Evolutionary conservation across 2,329 filamentous ascomycete genomes (phyloP).

Genomic region (Gaeumannomyces tritici): DNA sequence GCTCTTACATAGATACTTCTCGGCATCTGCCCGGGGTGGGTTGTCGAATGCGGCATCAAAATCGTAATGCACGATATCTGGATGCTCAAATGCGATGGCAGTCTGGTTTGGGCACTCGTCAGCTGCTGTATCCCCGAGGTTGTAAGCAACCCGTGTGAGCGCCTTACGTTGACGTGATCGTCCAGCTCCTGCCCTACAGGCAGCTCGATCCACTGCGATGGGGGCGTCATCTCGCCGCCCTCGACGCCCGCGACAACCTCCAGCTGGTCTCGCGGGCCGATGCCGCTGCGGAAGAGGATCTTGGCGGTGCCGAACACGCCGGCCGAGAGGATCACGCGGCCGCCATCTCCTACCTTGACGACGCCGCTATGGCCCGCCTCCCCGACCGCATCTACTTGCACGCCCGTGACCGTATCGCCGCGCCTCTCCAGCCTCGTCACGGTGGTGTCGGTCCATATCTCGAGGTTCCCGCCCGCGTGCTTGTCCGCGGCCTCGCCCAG

Average conservation of each 20-base stretch:
- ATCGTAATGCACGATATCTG: slow-evolving; percentile 48
- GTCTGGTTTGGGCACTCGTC: slow-evolving; percentile 25
- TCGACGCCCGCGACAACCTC: slow-evolving; percentile 41
- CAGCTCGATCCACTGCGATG: slow-evolving; percentile 43
- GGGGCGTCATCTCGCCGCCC: slow-evolving; percentile 38
- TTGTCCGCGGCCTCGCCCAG: slow-evolving; percentile 25
- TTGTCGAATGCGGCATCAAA: slow-evolving; percentile 51
- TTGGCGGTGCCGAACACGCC: slow-evolving; percentile 63
- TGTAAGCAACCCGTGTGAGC: neutral
- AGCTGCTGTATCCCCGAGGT: neutral
- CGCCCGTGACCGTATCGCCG: slow-evolving; percentile 51
- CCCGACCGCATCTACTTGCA: slow-evolving; percentile 57
- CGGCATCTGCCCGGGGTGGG: slow-evolving; percentile 31
- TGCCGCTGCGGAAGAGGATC: slow-evolving; percentile 57
- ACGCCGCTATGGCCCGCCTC: slow-evolving; percentile 18
- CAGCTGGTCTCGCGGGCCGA: slow-evolving; percentile 53
- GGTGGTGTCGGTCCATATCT: slow-evolving; percentile 45
- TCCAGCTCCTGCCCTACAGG: slow-evolving; percentile 50
- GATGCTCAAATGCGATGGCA: slow-evolving; percentile 33
- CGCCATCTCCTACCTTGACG: slow-evolving; percentile 24
- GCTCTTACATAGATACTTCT: slow-evolving; percentile 27
- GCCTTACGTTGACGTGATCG: slow-evolving; percentile 37
- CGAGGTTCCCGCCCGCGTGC: slow-evolving; percentile 38
- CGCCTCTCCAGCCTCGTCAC: slow-evolving; percentile 56
- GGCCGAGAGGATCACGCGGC: slow-evolving; percentile 56